Evolutionary conservation across 148 eudicot species (phyloP), one percentile per base, ranked within the genome.

Genomic region (Spergularia marina): DNA sequence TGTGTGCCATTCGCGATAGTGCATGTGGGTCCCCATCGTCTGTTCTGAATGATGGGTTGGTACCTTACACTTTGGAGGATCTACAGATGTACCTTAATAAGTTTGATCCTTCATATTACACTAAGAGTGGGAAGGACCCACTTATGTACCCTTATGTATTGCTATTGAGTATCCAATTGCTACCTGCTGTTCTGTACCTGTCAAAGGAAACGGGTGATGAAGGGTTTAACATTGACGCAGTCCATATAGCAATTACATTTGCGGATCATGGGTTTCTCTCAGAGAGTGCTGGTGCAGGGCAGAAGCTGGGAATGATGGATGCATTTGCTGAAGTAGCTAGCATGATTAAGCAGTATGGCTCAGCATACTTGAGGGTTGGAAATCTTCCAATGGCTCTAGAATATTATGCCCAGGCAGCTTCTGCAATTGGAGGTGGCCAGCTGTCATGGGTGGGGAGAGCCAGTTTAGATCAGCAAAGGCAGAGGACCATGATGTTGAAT

Each of bases 61-160:
- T 86, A 63, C 88, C 97, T 54, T 91, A 94, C 74, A 91, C 84
- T 79, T 80, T 91, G 83, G 96, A 90, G 73, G 98, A 94, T 89
- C 85, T 94, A 73, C 98, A 94, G 79, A 79, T 76, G 51, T 94
- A 94, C 82, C 86, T 94, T 47, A 91, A 94, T 74, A 91, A 94
- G 81, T 94, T 94, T 82, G 97, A 94, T 79, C 91, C 98, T n/a
- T 90, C 98, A 25, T 88, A 94, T 77, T 94, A 94, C 81, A 90
- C 96, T 23, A 94, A 94, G 82, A 89, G 83, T 75, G 97, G 97
- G 66, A 94, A 91, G 83, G 98, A 94, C 83, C 98, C 96, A 69
- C 88, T 94, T 74, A 96, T 94, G 70, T 94, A 91, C 80, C 96
- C 96, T 1, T 94, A 94, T 79, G 91, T 91, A 73, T 76, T 94